A percentile compares a stretch with the other conserved stretches of the same genome.
phyloP scores from a whole-genome alignment of 495 filamentous ascomycete species.

The Copromyces sp. region DNA sequence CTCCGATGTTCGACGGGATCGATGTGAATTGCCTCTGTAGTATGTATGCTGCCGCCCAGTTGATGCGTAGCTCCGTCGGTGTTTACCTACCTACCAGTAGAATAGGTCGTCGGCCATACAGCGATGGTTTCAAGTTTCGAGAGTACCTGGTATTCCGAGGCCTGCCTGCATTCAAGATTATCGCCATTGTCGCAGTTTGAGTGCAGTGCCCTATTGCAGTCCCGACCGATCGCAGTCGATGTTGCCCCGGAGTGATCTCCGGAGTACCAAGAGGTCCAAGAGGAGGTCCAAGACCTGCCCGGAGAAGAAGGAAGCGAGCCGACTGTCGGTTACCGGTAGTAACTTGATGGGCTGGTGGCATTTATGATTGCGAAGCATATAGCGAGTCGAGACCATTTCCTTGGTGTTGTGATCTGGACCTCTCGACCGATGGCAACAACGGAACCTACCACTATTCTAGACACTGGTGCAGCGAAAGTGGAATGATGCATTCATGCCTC shows the following conservation, averaged over 20 bases:
- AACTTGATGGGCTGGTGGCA: no score
- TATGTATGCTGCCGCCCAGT: no score
- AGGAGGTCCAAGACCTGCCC: not conserved
- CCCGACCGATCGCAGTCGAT: not conserved
- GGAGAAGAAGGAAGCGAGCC: not conserved
- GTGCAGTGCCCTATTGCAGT: not conserved
- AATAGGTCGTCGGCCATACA: no score
- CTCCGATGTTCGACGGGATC: no score
- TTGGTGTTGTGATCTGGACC: not conserved
- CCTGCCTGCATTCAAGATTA: not conserved
- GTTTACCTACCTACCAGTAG: no score
- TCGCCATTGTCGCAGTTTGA: not conserved
- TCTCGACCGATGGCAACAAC: not conserved
- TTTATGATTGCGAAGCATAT: not conserved
- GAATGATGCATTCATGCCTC: not conserved
- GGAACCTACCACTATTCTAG: no score
- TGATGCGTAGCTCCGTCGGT: no score
- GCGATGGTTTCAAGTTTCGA: not conserved
- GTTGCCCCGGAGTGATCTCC: not conserved
- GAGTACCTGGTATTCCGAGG: no score
- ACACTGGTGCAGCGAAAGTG: not conserved
- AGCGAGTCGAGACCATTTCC: not conserved
- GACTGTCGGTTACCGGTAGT: not conserved
- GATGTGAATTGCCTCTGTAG: no score
- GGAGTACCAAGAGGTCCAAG: not conserved